Evolutionary conservation across 139 green algal genomes (phyloP), one percentile per base, ranked within the genome.

Genomic region (Dunaliella primolecta): DNA sequence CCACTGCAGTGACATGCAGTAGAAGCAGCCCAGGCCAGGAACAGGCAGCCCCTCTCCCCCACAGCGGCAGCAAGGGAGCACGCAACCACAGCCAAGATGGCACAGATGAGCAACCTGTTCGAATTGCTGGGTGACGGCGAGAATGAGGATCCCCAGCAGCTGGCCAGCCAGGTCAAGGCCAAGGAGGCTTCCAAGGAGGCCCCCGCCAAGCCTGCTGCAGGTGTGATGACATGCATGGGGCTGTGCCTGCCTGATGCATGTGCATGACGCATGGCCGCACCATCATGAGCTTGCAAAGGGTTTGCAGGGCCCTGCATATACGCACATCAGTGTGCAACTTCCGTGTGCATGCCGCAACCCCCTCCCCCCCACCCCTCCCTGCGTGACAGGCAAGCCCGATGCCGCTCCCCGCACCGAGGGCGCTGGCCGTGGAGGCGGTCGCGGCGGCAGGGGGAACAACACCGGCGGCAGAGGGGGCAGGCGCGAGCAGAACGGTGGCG

Each of bases 91-190:
- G 7, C 46, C 46, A 15, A 64, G 46, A 64, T 64, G 46, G 46
- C 46, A 15, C 46, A 64, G 46, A 64, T 64, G 46, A 64, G 46
- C 46, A 90, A 90, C 84, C 36, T 84, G 64, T 90, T 88, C 83
- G 87, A 78, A 37, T 78, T 90, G 75, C 75, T 90, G 34, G 87
- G 78, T 56, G 87, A 87, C 76, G 87, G 83, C 80, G 87, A 90
- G 87, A 72, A 83, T 83, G 81, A 84, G 86, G 86, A 87, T 77
- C 84, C 84, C 55, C 64, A 88, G 81, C 71, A 83, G 37, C 84
- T 90, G 55, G 75, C 75, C 15, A 80, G 83, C 79, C 64, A 56
- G 35, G 80, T 83, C 74, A 89, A 86, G 81, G 84, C 88, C 72
- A 84, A 87, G 84, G 36, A 56, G 1, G 77, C 87, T 81, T 87